Evolutionary conservation across 805 yeast species (phyloP).

Genomic region (Lipomyces orientalis): DNA sequence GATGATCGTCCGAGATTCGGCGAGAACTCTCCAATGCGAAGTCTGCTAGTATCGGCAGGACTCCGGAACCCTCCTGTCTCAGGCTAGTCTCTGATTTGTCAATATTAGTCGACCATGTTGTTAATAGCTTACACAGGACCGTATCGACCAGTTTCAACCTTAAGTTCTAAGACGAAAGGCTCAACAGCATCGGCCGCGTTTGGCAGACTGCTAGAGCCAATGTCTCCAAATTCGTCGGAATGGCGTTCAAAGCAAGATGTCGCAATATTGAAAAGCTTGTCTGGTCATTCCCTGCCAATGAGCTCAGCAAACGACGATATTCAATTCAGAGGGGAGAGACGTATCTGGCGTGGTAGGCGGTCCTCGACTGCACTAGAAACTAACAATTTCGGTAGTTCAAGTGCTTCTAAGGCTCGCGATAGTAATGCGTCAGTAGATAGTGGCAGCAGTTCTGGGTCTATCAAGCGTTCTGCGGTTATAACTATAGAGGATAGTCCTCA

Average conservation of each 20-base stretch:
- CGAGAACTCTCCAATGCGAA: constrained; percentile 25
- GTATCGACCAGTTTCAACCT: constrained; percentile 13
- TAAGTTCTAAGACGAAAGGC: constrained; percentile 12
- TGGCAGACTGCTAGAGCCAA: constrained; percentile 24
- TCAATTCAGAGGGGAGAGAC: constrained; percentile 2
- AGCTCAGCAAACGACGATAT: constrained; percentile 14
- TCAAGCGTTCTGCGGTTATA: neutral
- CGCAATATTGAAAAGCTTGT: neutral
- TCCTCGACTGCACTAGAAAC: no score
- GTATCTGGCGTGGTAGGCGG: no score
- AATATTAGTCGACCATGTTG: neutral
- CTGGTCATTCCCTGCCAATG: neutral
- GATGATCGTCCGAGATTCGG: constrained; percentile 21
- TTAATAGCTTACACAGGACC: constrained; percentile 2
- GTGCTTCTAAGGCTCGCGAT: neutral
- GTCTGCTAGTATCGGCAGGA: constrained; percentile 25
- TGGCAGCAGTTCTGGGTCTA: neutral
- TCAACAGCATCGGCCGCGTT: neutral
- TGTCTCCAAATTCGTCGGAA: constrained; percentile 27
- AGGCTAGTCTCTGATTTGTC: constrained; percentile 3
- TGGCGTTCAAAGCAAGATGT: constrained; percentile 14
- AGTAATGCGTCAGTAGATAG: neutral
- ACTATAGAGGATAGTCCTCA: constrained; percentile 1
- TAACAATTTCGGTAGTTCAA: neutral
- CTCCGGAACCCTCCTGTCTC: constrained; percentile 8